Evolutionary conservation across 371 early-diverging fungal species (phyloP).

Genomic region (Saksenaea vasiformis): DNA sequence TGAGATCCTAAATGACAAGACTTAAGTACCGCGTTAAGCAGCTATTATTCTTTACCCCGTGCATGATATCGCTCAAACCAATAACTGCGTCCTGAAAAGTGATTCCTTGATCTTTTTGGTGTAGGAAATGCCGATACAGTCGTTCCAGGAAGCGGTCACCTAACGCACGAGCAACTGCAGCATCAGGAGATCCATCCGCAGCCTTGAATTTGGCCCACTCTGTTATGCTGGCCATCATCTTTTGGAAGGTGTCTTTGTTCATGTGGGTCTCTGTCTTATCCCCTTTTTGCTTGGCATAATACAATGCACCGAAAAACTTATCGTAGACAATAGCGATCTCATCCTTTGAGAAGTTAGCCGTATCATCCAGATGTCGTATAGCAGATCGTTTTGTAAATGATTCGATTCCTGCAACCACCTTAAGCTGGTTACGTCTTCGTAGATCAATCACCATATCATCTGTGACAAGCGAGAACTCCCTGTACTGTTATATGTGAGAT

Average conservation of each 20-base stretch:
- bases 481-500: slow-evolving; percentile 46
- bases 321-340: slow-evolving; percentile 89
- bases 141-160: slow-evolving; percentile 44
- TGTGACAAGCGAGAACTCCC: slow-evolving; percentile 87
- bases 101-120: slow-evolving; percentile 55
- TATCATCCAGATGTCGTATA: slow-evolving; percentile 77
- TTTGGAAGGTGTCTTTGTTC: slow-evolving; percentile 63
- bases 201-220: slow-evolving; percentile 25
- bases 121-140: slow-evolving; percentile 57
- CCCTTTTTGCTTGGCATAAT: slow-evolving; percentile 59
- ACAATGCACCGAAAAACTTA: slow-evolving; percentile 82
- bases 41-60: slow-evolving; percentile 43
- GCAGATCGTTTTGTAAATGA: slow-evolving; percentile 89
- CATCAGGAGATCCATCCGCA: slow-evolving; percentile 12
- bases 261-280: slow-evolving; percentile 54
- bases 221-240: slow-evolving; percentile 30
- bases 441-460: slow-evolving; percentile 79
- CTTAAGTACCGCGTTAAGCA: neutral
- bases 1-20: slow-evolving; percentile 56
- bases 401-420: slow-evolving; percentile 94
- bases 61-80: slow-evolving; percentile 77
- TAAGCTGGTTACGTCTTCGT: slow-evolving; percentile 87
- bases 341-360: slow-evolving; percentile 79
- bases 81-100: slow-evolving; percentile 77
- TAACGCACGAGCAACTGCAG: slow-evolving; percentile 1